phyloP scores from a whole-genome alignment of 768 basidiomycete genomes.

The Mycena vulgaris region DNA sequence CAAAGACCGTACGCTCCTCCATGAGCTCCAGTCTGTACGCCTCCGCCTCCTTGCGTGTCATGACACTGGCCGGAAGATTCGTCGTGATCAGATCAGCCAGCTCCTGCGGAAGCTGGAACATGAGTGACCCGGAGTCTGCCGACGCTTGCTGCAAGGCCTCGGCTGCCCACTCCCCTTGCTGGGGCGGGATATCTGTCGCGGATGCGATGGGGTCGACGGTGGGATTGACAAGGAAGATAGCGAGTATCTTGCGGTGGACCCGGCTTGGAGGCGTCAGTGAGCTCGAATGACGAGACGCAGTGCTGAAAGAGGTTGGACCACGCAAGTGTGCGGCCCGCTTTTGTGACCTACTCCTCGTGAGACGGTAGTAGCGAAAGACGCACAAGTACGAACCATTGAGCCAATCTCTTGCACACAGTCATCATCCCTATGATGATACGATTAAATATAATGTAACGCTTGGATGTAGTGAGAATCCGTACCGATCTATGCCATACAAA shows the following conservation, averaged over 20 bases:
- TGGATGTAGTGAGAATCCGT: background rate
- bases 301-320: constrained; percentile 59
- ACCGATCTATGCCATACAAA: constrained; percentile 28
- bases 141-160: constrained; percentile 32
- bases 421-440: constrained; percentile 2
- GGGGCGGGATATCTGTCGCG: constrained; percentile 47
- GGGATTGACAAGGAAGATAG: constrained; percentile 57
- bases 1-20: constrained; percentile 39
- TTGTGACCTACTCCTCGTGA: constrained; percentile 32
- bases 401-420: constrained; percentile 46
- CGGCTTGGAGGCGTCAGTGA: constrained; percentile 49
- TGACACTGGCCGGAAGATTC: background rate
- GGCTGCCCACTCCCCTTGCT: constrained; percentile 48
- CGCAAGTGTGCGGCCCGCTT: constrained; percentile 49
- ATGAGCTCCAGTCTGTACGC: constrained; percentile 33
- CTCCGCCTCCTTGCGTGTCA: constrained; percentile 30
- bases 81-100: constrained; percentile 6
- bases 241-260: constrained; percentile 58
- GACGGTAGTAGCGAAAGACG: background rate
- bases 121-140: background rate
- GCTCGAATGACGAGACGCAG: constrained; percentile 52
- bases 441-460: background rate
- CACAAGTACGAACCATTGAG: constrained; percentile 33
- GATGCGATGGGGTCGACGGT: constrained; percentile 46
- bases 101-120: constrained; percentile 25